Evolutionary conservation across 1,139 yeast genomes (phyloP), one percentile per base, ranked within the genome.

Genomic region (Yamadazyma blattariae): DNA sequence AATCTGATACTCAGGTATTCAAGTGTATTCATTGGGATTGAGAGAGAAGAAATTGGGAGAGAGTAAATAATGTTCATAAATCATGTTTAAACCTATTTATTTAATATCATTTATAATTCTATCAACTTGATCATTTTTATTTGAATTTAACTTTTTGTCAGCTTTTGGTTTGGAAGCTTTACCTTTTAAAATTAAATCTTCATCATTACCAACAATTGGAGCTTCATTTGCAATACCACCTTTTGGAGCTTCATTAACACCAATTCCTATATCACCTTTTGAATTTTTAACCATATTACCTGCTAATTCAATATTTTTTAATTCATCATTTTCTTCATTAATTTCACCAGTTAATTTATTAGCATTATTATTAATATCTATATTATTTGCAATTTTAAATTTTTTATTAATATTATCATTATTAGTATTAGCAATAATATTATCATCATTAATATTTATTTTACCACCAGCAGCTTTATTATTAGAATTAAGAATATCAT

Each of bases 181-280:
- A 19, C 50, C 53, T 27, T 45, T 42, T 11, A 64, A 53, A 16
- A 64, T 52, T 33, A 51, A 45, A 21, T 61, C 71, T 39, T 64
- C 71, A 46, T 68, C 68, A 37, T 57, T 65, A 6, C 74, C 75
- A 2, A 69, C 75, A 2, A 67, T 42, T 10, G 71, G 67, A 1
- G 67, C 75, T 44, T 70, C 76, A 47, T 70, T 70, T 26, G 74
- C 76, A 34, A 68, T 57, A 2, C 76, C 76, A 3, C 76, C 76
- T 46, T 66, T 69, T n/a, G 76, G 75, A 4, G 76, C 76, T 42
- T 70, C 74, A 10, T 51, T 57, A 2, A 70, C 65, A 4, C 74
- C 75, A 26, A 55, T 42, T 1, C 74, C 74, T 32, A 61, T 60
- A 34, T 68, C 67, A 5, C 74, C 75, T 41, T 67, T 65, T 6